phyloP scores from a whole-genome alignment of 1,139 yeast species.

The Debaryomyces nepalensis region DNA sequence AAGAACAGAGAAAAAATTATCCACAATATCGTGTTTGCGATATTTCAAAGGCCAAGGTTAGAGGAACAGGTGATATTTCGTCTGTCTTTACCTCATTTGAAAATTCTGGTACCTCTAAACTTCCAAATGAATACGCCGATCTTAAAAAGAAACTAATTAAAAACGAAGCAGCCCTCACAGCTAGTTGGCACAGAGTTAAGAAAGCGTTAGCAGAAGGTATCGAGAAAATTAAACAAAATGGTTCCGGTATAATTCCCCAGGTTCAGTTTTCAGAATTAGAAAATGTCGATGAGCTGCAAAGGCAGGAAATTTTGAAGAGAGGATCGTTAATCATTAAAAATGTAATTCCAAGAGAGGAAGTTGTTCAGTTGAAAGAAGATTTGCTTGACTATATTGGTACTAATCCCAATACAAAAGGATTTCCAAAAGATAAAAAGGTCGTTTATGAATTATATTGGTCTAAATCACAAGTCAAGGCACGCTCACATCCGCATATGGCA shows the following conservation, averaged over 20 bases:
- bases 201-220: slow-evolving; percentile 25
- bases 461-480: slow-evolving; percentile 43
- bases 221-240: slow-evolving; percentile 22
- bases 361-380: slow-evolving; percentile 25
- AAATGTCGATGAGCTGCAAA: slow-evolving; percentile 16
- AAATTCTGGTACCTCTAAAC: slow-evolving; percentile 9
- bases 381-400: slow-evolving; percentile 23
- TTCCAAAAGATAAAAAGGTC: slow-evolving; percentile 30
- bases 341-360: slow-evolving; percentile 32
- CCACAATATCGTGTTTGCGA: slow-evolving; percentile 15
- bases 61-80: slow-evolving; percentile 28
- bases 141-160: slow-evolving; percentile 28
- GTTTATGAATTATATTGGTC: slow-evolving; percentile 37
- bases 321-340: slow-evolving; percentile 36
- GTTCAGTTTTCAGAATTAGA: slow-evolving; percentile 21
- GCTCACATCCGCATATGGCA: slow-evolving; percentile 44
- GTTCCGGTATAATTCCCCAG: slow-evolving; percentile 25
- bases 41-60: slow-evolving; percentile 20
- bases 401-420: slow-evolving; percentile 23
- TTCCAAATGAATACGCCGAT: slow-evolving; percentile 16
- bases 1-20: background rate
- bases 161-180: slow-evolving; percentile 26
- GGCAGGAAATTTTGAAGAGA: slow-evolving; percentile 19
- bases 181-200: slow-evolving; percentile 31
- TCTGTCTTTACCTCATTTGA: slow-evolving; percentile 24